Percentiles rank a stretch among this genome's conserved stretches.
phyloP scores from a whole-genome alignment of 805 yeast genomes.

The Candida vaughaniae region DNA sequence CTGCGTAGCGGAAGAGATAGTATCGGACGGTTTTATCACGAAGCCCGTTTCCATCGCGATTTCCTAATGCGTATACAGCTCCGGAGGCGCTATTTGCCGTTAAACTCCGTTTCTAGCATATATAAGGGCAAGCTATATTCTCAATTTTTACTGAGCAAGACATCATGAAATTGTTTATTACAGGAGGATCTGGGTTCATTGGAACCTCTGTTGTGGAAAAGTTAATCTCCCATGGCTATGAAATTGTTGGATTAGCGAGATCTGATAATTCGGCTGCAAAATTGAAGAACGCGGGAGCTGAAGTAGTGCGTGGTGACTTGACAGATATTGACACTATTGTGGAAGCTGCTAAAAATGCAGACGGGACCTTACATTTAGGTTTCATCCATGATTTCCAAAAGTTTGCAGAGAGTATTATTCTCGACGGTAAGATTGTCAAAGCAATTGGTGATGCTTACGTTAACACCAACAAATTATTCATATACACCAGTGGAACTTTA shows the following conservation, averaged over 20 bases:
- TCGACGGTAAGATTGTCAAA: slow-evolving; percentile 26
- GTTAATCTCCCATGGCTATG: slow-evolving; percentile 21
- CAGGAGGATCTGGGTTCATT: slow-evolving; percentile 36
- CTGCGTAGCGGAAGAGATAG: no score
- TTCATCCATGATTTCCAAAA: slow-evolving; percentile 29
- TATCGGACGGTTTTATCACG: no score
- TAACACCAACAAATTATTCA: slow-evolving; percentile 27
- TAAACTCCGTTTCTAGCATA: no score
- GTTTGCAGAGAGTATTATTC: slow-evolving; percentile 13
- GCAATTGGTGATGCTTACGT: slow-evolving; percentile 25
- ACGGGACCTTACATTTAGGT: slow-evolving; percentile 39
- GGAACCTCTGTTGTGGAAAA: slow-evolving; percentile 23
- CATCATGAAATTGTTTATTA: slow-evolving; percentile 32
- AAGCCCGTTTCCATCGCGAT: no score
- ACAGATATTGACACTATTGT: slow-evolving; percentile 24
- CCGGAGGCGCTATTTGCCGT: no score
- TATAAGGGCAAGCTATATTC: no score
- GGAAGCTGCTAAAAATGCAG: slow-evolving; percentile 25
- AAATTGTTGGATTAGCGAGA: slow-evolving; percentile 30
- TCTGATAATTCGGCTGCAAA: slow-evolving; percentile 25
- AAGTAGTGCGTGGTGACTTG: slow-evolving; percentile 27
- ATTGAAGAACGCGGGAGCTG: slow-evolving; percentile 11
- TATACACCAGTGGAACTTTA: slow-evolving; percentile 7
- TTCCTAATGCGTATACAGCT: no score
- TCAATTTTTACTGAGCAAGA: no score